Evolutionary conservation across 345 rosid genomes (phyloP), one percentile per base, ranked within the genome.

Genomic region (Combretum micranthum): DNA sequence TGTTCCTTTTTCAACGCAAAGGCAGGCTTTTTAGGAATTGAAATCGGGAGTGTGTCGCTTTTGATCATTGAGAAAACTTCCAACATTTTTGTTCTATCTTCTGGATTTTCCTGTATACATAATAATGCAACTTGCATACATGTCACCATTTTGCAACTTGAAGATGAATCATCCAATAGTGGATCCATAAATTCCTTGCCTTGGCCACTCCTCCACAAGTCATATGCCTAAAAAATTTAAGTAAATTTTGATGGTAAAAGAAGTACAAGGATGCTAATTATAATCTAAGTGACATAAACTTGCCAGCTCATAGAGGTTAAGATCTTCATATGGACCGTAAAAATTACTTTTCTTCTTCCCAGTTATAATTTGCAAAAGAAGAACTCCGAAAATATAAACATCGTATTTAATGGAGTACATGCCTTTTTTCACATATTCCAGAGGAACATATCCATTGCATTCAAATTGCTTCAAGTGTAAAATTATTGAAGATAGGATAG

Each of bases 41-140:
- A 15, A 2, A 69, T 15, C 0, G 13, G 20, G 12, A 45, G 11
- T 25, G 58, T 19, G 20, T 62, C 69, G 23, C 49, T 55, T 26
- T 53, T 72, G 1, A 69, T 71, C 71, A 63, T 65, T 0, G 52
- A 58, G 32, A 10, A 69, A 16, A 72, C 65, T 54, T 72, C 67
- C 60, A 72, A 20, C 74, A 69, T 69, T 12, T 74, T 50, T 2
- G 77, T 74, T 6, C 74, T 65, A 15, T 69, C 77, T 9, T 7
- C 44, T 2, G 77, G 65, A 17, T 56, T 44, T 53, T 66, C 72
- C 21, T 69, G 72, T 2, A 76, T 74, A 18, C 80, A 72, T 15
- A 76, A 32, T 18, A 76, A 47, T 7, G 67, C 77, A 14, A 76
- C 53, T 19, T 72, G 77, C 64, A 76, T 13, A 50, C 77, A 72